Conservation (phyloP, 305 asterid genomes). For the Salvia sclarea region DNA sequence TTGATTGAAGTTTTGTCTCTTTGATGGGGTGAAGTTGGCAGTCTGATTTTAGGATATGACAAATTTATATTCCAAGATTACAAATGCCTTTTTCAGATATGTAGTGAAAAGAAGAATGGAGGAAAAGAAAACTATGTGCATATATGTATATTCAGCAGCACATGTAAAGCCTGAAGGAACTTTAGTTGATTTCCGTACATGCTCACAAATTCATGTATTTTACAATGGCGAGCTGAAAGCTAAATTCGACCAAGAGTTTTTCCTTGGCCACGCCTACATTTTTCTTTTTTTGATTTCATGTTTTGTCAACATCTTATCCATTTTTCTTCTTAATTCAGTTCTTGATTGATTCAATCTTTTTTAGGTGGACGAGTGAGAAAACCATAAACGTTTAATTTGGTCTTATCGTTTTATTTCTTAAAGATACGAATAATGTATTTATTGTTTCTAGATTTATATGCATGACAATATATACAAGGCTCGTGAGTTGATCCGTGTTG, state of each 20-base stretch:
- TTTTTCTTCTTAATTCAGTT: too few relatives aligned
- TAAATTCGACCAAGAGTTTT: background rate
- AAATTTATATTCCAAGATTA: conserved; percentile 20
- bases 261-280: too few relatives aligned
- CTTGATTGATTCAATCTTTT: too few relatives aligned
- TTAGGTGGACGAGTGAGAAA: too few relatives aligned
- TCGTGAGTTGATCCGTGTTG: too few relatives aligned
- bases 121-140: conserved; percentile 15
- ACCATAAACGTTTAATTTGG: too few relatives aligned
- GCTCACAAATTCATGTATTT: conserved; percentile 1
- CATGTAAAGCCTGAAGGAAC: conserved; percentile 25
- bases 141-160: conserved; percentile 14
- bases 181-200: background rate
- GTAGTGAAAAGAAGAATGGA: background rate
- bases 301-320: too few relatives aligned
- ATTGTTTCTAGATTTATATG: too few relatives aligned
- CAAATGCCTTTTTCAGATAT: conserved; percentile 19
- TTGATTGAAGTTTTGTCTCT: conserved; percentile 32
- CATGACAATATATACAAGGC: too few relatives aligned
- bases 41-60: conserved; percentile 14
- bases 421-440: too few relatives aligned
- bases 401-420: too few relatives aligned
- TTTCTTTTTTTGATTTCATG: too few relatives aligned
- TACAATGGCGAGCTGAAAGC: conserved; percentile 7
- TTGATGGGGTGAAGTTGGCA: conserved; percentile 30